Evolutionary conservation across 2,329 filamentous ascomycete genomes (phyloP), one percentile per base, ranked within the genome.

Genomic region (Fonsecaea pedrosoi): DNA sequence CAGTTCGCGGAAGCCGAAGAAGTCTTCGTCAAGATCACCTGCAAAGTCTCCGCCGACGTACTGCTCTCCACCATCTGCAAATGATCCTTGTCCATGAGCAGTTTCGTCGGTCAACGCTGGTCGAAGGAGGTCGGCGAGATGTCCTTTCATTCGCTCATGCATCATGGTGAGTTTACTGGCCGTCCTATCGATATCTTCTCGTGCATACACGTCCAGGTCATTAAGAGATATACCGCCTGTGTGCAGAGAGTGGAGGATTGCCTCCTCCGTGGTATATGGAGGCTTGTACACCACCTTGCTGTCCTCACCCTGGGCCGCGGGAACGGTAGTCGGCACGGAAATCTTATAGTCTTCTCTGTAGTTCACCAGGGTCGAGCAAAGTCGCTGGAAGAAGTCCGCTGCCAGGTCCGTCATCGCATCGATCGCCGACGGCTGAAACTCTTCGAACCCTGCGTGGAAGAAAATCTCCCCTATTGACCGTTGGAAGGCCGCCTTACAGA

Each of bases 31-130:
- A 12, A 99, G 90, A 73, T 99, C 95, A 77, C 97, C 95, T 0
- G 95, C 95, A 77, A 99, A 99, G 78, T 99, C 95, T 69, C 95
- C 95, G 54, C 92, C 92, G 56, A 97, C 89, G 73, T 98, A 99
- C 76, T 98, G 95, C 71, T 99, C 95, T 78, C 93, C 97, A 71
- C 94, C 94, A 74, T 99, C 95, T 69, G 96, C 92, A 84, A 99
- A 99, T 6, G 93, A 92, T 64, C 90, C 91, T 4, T 90, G 93
- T 40, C 94, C 95, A 75, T 98, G 95, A 37, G 87, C 86, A 40
- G 91, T 90, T 54, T 86, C 88, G 74, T 96, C 92, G 58, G 88
- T 86, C 60, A 99, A 85, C 34, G 94, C 95, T 56, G 95, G 95
- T 30, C 95, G 92, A 66, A 99, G 84, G 30, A 99, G 86, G 75